Conservation (phyloP, 768 basidiomycete genomes). For the Boletus insuetus region DNA sequence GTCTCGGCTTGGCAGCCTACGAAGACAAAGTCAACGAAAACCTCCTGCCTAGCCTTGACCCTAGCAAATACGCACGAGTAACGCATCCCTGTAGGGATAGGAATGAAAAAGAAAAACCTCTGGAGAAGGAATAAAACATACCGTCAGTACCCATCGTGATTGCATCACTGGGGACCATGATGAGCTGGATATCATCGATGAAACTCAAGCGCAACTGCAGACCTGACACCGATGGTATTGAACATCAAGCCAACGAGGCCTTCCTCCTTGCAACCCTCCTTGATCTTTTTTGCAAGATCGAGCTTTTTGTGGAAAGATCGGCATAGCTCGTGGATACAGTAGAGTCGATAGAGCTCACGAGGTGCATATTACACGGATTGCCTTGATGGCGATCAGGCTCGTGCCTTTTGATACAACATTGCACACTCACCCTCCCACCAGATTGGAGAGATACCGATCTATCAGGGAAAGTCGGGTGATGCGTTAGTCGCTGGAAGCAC, state of each 20-base stretch:
- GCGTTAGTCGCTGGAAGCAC: neutral
- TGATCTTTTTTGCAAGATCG: constrained; percentile 75
- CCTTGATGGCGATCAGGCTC: constrained; percentile 39
- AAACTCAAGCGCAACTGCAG: constrained; percentile 9
- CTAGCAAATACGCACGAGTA: constrained; percentile 60
- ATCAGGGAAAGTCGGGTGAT: constrained; percentile 10
- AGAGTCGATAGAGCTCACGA: constrained; percentile 43
- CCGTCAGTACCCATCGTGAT: constrained; percentile 91
- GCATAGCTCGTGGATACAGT: neutral
- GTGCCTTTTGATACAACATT: neutral
- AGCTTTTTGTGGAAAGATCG: constrained; percentile 45
- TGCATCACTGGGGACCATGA: constrained; percentile 53
- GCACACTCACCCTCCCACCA: constrained; percentile 81
- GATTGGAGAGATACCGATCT: constrained; percentile 86
- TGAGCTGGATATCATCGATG: neutral
- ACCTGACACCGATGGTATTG: constrained; percentile 86
- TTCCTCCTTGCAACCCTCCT: constrained; percentile 79
- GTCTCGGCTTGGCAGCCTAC: constrained; percentile 80
- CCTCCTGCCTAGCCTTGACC: neutral
- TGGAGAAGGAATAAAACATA: constrained; percentile 30
- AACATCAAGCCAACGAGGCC: constrained; percentile 80
- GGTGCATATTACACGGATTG: constrained; percentile 84
- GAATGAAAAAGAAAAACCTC: neutral
- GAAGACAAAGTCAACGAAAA: neutral
- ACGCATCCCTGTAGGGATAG: constrained; percentile 61